Evolutionary conservation across 345 rosid species (phyloP).

Genomic region (Moricandia arvensis): DNA sequence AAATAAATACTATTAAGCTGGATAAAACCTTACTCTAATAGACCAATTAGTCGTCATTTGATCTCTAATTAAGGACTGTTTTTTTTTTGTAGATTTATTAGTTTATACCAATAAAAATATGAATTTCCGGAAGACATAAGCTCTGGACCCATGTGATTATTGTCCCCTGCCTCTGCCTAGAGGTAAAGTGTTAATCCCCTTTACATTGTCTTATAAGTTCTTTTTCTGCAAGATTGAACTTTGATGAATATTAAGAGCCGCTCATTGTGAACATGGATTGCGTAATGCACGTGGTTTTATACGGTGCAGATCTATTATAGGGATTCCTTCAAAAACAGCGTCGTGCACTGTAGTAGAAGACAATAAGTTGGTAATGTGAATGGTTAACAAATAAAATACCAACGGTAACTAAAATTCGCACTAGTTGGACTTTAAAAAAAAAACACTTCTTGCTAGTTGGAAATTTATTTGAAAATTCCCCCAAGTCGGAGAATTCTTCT

Average conservation of each 20-base stretch:
- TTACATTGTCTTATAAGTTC: background rate
- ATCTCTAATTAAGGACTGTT: constrained; percentile 1
- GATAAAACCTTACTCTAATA: constrained; percentile 17
- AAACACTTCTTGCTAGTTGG: no score
- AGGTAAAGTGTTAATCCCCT: constrained; percentile 27
- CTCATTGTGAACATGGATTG: constrained; percentile 22
- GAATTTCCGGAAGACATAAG: constrained; percentile 36
- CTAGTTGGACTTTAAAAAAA: no score
- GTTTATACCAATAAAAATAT: background rate
- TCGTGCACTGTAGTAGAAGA: constrained; percentile 9
- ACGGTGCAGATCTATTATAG: constrained; percentile 28
- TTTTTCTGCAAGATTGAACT: background rate
- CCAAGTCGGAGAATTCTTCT: no score
- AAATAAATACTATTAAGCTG: background rate
- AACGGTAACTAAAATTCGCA: no score
- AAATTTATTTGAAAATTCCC: no score
- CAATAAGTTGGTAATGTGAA: no score
- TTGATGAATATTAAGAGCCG: constrained; percentile 33
- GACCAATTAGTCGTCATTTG: constrained; percentile 12
- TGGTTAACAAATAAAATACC: no score
- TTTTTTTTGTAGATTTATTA: background rate
- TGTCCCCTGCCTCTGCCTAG: constrained; percentile 37
- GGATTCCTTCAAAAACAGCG: constrained; percentile 20
- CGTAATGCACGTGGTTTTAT: constrained; percentile 32
- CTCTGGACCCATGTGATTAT: constrained; percentile 34